Evolutionary conservation across 2,329 filamentous ascomycete genomes (phyloP).

Genomic region (Cryphonectria radicalis): DNA sequence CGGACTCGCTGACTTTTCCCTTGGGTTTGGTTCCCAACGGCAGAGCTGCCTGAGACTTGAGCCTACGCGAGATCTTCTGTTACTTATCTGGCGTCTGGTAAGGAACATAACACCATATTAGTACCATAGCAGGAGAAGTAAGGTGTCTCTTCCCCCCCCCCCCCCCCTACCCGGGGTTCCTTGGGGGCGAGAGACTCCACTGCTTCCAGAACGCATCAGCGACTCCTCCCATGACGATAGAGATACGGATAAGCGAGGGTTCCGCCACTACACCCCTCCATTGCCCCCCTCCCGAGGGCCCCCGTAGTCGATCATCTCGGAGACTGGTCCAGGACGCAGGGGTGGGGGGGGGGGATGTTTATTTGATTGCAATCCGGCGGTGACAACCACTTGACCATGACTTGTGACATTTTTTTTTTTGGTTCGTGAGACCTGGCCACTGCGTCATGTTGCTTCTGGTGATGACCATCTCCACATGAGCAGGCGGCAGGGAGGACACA

Average conservation of each 20-base stretch:
- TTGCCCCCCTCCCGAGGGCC: not conserved
- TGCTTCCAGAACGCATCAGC: constrained; percentile 10
- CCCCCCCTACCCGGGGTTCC: not conserved
- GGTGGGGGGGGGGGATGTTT: not conserved
- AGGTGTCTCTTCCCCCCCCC: not conserved
- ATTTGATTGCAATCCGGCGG: not conserved
- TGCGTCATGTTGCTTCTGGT: constrained; percentile 12
- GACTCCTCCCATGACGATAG: constrained; percentile 11
- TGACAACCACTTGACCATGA: not conserved
- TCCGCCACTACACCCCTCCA: not conserved
- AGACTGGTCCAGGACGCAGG: not conserved
- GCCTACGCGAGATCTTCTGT: not conserved
- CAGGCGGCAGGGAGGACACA: constrained; percentile 2
- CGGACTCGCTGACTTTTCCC: not conserved
- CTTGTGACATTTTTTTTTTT: not conserved
- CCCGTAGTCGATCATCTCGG: constrained; percentile 1
- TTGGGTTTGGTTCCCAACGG: not conserved
- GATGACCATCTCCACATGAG: constrained; percentile 2
- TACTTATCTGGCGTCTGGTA: not conserved
- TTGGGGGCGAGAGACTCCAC: constrained; percentile 1
- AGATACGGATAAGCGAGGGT: constrained; percentile 1
- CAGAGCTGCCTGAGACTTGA: not conserved
- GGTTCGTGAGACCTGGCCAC: constrained; percentile 2
- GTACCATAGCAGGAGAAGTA: not conserved
- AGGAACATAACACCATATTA: no score